Base-by-base conservation (phyloP, 805 yeast species). In the Kluyveromyces aestuarii region DNA sequence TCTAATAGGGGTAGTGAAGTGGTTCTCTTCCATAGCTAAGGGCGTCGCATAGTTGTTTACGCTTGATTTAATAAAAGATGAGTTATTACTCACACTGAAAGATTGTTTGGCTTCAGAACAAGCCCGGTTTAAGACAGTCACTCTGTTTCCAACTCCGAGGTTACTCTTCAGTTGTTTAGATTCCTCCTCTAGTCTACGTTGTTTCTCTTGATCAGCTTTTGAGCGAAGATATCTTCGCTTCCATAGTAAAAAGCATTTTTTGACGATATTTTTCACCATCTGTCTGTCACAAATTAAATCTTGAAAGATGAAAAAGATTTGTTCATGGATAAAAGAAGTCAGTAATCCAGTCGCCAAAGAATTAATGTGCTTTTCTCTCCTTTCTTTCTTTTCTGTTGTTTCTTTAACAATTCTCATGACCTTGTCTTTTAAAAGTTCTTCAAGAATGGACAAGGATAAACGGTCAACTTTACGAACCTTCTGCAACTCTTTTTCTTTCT, bases 271-370 rank as follows among this genome's bases (percentile, higher is more conserved):
- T 8, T 47, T 56, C 0, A 65, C 54, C 41, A 74, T 60, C 40
- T 71, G 60, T 1, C 51, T 33, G n/a, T 69, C 73, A 0, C 93
- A 84, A 41, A 66, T 63, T 2, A 69, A 59, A 27, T 74, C 74
- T 40, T 74, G 56, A 0, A 70, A 63, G 2, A 67, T 61, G 37
- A 74, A 62, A 55, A 72, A 79, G 0, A 77, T 59, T 37, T 75
- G 69, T 53, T 84, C 90, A 41, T 76, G 72, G 40, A 86, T 57
- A 55, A 85, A 82, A 0, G 90, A 86, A 16, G 63, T 58, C 52
- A 69, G 83, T 1, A 86, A 60, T 39, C 80, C 85, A 1, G 62
- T 56, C 1, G 81, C 59, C n/a, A 82, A 64, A 0, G 63, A 17
- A 9, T 37, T 37, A 3, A 37, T 16, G 25, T 37, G n/a, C 48